Conservation (phyloP, 768 basidiomycete species). For the Lactifluus piperatus region DNA sequence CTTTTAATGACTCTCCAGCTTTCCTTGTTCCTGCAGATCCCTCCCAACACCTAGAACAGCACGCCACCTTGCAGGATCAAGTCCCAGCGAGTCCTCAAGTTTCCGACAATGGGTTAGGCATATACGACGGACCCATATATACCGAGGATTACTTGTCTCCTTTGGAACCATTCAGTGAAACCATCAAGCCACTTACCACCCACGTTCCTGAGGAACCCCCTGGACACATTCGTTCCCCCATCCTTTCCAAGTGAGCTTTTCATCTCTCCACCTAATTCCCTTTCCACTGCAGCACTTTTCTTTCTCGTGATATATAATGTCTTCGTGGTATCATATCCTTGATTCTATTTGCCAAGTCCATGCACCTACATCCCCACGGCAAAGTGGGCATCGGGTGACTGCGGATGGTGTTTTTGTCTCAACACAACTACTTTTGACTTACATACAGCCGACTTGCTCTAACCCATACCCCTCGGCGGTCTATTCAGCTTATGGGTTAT, state of each 20-base stretch:
- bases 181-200: neutral
- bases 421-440: neutral
- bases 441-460: too few species aligned
- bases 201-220: neutral
- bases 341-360: too few species aligned
- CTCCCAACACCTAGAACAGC: neutral
- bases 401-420: neutral
- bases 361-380: too few species aligned
- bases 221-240: constrained; percentile 18
- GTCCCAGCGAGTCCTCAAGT: neutral
- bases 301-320: neutral
- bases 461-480: too few species aligned
- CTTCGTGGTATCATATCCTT: neutral
- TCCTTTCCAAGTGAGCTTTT: constrained; percentile 19
- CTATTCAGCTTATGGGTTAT: too few species aligned
- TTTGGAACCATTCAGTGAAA: constrained; percentile 7
- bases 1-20: neutral
- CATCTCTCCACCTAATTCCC: neutral
- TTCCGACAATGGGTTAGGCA: constrained; percentile 7
- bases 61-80: neutral
- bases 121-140: constrained; percentile 2
- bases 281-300: neutral
- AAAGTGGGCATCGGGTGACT: neutral
- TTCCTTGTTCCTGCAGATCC: neutral
- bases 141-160: constrained; percentile 6